Evolutionary conservation across 148 eudicot genomes (phyloP), one percentile per base, ranked within the genome.

Genomic region (Talinum fruticosum): DNA sequence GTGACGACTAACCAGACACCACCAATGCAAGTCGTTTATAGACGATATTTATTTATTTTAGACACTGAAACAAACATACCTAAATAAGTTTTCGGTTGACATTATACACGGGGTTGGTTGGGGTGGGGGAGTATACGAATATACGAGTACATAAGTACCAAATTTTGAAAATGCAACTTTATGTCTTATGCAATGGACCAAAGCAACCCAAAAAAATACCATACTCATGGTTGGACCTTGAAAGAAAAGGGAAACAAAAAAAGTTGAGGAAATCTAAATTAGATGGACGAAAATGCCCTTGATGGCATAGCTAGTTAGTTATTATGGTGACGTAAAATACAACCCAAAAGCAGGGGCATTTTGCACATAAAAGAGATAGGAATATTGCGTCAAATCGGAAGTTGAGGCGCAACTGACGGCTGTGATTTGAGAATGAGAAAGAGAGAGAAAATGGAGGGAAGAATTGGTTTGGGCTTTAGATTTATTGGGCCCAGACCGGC

Each of bases 181-280:
- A 68, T 80, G 82, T 80, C 82, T 80, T 69, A 80, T 69, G 74
- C 54, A 10, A 75, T 49, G 83, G 33, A 71, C 76, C 57, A 76
- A 81, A 47, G 71, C 76, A 35, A 76, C 72, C 62, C 34, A 1
- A 65, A 35, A 62, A 81, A 41, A 7, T 41, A 41, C 13, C 13
- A 23, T 68, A 15, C 21, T 10, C 19, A 36, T 26, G 71, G 35
- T 14, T 68, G n/a, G n/a, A n/a, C n/a, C n/a, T n/a, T n/a, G 26
- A 34, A 69, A 38, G 34, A 33, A 23, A 69, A 36, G 8, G 73
- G 28, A 8, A 37, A n/a, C 23, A 12, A 21, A 35, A 35, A 47
- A 66, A 64, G 12, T 16, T n/a, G n/a, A 37, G 34, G 23, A 51
- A 19, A 15, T 51, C n/a, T 5, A 51, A 51, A 51, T 51, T 14